Evolutionary conservation across 306 rosid species (phyloP), one percentile per base, ranked within the genome.

Genomic region (Prunus campanulata): DNA sequence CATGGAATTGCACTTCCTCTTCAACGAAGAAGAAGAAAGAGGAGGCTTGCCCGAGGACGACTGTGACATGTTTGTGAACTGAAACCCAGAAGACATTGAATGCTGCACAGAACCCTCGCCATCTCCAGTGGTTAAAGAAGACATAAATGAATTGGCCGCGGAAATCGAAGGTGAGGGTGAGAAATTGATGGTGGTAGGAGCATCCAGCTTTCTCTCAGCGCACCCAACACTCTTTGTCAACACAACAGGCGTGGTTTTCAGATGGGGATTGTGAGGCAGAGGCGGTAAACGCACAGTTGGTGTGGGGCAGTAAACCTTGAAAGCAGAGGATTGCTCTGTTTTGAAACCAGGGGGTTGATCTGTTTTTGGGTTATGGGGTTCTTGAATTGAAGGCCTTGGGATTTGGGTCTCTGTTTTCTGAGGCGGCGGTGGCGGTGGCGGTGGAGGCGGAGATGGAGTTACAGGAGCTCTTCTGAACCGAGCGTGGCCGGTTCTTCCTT

Each of bases 401-500:
- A 67, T 76, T 9, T 22, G 66, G 35, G 30, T 47, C 30, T 30
- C 83, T 16, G 55, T 13, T 79, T 85, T 42, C 61, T 39, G 54
- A 0, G 64, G 77, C 35, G 71, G 52, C 39, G 66, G 54, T 30
- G 85, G 69, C 35, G 55, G 27, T 2, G 76, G 70, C 25, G 75
- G 80, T 1, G 50, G 69, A 12, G 76, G 57, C 5, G 83, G 11
- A 15, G 79, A 15, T 8, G 80, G 68, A n/a, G 81, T 19, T 0
- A 65, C 27, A 3, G 89, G 86, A 25, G 86, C 90, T 51, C 83
- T 86, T 81, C 96, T 74, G 74, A 90, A 93, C 19, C 98, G 96
- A 46, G 98, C 98, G 29, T 90, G 98, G 10, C 97, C 98, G 3
- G 77, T 77, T 83, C 90, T 69, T 8, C 85, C 85, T 44, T 63